A percentile compares a stretch with the other conserved stretches of the same genome.
Evolutionary conservation across 2,329 filamentous ascomycete genomes (phyloP).

Genomic region (Ampelomyces quisqualis): DNA sequence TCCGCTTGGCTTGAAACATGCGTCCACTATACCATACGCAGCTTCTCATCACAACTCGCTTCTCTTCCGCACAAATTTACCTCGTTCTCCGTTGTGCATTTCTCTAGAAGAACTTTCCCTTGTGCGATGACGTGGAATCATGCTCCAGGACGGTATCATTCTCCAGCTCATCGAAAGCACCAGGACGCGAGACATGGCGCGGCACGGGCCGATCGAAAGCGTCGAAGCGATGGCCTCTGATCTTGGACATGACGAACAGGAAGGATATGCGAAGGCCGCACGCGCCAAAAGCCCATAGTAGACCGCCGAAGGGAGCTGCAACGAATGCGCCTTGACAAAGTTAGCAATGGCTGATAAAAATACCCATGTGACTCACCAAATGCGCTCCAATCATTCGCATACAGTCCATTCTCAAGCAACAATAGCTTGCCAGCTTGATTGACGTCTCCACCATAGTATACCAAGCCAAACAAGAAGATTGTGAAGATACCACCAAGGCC

Average conservation of each 20-base stretch:
- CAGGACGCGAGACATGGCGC: conserved; percentile 5
- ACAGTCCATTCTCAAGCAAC: conserved; percentile 71
- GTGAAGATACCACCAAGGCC: conserved; percentile 75
- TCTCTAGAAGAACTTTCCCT: conserved; percentile 38
- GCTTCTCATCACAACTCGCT: neutral
- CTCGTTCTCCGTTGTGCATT: neutral
- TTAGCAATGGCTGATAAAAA: conserved; percentile 7
- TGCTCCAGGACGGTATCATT: conserved; percentile 27
- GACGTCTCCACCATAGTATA: conserved; percentile 73
- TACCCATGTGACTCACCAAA: conserved; percentile 57
- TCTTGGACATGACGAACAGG: conserved; percentile 60
- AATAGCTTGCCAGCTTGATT: conserved; percentile 65
- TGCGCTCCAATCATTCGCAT: conserved; percentile 74
- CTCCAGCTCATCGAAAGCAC: conserved; percentile 28
- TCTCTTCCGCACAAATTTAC: neutral
- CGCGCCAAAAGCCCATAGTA: conserved; percentile 69
- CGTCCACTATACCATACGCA: neutral
- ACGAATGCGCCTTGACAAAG: conserved; percentile 63
- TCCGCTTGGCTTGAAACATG: too few species aligned
- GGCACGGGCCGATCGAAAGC: conserved; percentile 59
- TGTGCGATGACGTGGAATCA: conserved; percentile 20
- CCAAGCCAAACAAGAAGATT: conserved; percentile 77
- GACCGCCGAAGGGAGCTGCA: conserved; percentile 71
- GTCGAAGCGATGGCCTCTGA: conserved; percentile 63
- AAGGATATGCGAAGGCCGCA: conserved; percentile 60